A percentile compares a stretch with the other conserved stretches of the same genome.
Conservation (phyloP, 345 rosid genomes). For the Eucalyptus globulus region DNA sequence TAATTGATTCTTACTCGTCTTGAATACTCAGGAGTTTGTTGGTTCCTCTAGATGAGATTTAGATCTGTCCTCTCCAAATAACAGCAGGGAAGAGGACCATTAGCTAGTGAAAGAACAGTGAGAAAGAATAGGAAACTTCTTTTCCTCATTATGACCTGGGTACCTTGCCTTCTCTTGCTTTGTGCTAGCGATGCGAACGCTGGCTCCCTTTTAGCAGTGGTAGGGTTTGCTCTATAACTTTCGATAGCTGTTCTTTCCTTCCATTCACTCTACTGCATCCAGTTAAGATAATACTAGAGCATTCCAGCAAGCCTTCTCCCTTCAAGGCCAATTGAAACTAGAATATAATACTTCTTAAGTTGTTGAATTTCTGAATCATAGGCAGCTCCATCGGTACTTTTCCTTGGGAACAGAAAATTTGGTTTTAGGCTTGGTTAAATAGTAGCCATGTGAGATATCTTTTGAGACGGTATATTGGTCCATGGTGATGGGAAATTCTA, state of each 20-base stretch:
- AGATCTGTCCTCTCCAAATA: background rate
- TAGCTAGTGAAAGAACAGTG: background rate
- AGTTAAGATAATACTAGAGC: background rate
- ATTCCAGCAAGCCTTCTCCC: background rate
- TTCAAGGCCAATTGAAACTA: background rate
- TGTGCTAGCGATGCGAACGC: background rate
- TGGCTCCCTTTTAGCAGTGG: background rate
- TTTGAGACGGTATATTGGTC: background rate
- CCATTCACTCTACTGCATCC: background rate
- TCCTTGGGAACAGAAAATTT: background rate
- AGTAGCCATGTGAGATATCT: background rate
- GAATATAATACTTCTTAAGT: background rate
- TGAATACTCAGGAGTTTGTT: background rate
- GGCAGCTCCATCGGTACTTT: background rate
- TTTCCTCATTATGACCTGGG: background rate
- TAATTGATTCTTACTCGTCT: background rate
- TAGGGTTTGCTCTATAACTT: background rate
- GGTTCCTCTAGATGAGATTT: background rate
- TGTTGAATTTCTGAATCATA: background rate
- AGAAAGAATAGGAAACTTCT: background rate
- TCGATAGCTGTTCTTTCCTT: background rate
- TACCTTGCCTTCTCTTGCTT: background rate
- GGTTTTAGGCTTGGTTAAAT: background rate
- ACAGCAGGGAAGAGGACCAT: background rate
- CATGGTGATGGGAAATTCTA: background rate